phyloP scores from a whole-genome alignment of 2,329 filamentous ascomycete species.

The Exophiala calicioides region DNA sequence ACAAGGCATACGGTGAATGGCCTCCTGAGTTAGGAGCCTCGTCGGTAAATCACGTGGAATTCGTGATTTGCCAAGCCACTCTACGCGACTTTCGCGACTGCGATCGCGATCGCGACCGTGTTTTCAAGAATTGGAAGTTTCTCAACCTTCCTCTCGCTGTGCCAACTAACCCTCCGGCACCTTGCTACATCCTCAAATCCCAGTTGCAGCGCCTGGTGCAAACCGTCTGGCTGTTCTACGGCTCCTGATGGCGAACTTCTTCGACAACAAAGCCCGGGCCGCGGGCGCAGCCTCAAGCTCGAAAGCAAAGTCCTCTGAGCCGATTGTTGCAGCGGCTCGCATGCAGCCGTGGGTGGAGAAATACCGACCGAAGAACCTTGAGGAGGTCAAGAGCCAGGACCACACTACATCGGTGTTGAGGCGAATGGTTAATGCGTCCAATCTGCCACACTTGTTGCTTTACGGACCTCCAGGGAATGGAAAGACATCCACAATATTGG shows the following conservation, averaged over 20 bases:
- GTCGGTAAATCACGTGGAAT: conserved; percentile 7
- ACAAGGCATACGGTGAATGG: no score
- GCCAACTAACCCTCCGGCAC: not conserved
- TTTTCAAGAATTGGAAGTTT: no score
- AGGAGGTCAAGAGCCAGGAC: conserved; percentile 95
- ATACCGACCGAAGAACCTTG: conserved; percentile 75
- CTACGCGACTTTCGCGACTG: conserved; percentile 19
- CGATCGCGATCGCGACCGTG: no score
- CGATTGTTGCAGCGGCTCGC: conserved; percentile 63
- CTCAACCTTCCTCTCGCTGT: not conserved
- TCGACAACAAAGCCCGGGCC: conserved; percentile 86
- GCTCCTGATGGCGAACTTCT: conserved; percentile 79
- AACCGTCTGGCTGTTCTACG: no score
- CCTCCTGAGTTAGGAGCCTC: conserved; percentile 6
- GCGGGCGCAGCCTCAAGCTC: conserved; percentile 63
- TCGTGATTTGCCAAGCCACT: conserved; percentile 18
- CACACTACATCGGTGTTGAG: conserved; percentile 93
- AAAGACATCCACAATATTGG: conserved; percentile 97
- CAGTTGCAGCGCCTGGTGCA: no score
- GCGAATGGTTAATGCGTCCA: conserved; percentile 89
- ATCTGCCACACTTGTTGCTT: conserved; percentile 98
- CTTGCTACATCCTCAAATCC: not conserved
- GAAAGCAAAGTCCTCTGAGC: conserved; percentile 63
- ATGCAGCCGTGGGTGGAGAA: conserved; percentile 91
- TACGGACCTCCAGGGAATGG: conserved; percentile 96